phyloP scores from a whole-genome alignment of 495 filamentous ascomycete genomes.

The Aspergillus sclerotioniger region DNA sequence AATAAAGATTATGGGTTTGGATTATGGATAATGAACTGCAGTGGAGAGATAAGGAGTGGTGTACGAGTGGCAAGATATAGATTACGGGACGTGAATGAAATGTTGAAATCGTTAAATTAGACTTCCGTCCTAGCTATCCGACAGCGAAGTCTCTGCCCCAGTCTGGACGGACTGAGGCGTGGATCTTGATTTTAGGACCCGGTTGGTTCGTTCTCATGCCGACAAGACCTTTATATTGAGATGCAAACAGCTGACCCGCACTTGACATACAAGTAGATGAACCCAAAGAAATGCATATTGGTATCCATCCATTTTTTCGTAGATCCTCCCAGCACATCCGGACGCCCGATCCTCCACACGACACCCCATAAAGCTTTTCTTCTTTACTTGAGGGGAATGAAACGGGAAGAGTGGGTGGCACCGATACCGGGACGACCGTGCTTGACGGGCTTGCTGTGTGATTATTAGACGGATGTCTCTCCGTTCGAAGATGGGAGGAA shows the following conservation, averaged over 20 bases:
- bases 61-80: neutral
- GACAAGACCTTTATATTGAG: slow-evolving; percentile 51
- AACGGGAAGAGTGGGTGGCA: slow-evolving; percentile 99
- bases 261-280: slow-evolving; percentile 49
- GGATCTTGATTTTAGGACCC: slow-evolving; percentile 16
- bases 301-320: slow-evolving; percentile 37
- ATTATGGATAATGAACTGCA: neutral
- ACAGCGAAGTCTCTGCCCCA: slow-evolving; percentile 1
- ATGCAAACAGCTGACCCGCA: slow-evolving; percentile 48
- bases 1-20: no score
- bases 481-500: slow-evolving; percentile 25
- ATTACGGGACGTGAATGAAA: slow-evolving; percentile 1
- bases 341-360: slow-evolving; percentile 37
- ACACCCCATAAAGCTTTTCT: slow-evolving; percentile 43
- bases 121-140: slow-evolving; percentile 7
- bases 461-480: slow-evolving; percentile 32
- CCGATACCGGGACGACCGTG: slow-evolving; percentile 99
- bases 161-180: neutral
- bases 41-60: neutral
- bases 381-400: slow-evolving; percentile 98
- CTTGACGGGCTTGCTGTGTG: slow-evolving; percentile 94
- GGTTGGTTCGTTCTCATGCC: slow-evolving; percentile 35
- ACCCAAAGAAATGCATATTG: slow-evolving; percentile 33
- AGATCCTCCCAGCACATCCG: slow-evolving; percentile 37
- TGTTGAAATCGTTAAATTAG: slow-evolving; percentile 25